phyloP scores from a whole-genome alignment of 2,329 filamentous ascomycete species.

The Aureobasidium sp. region DNA sequence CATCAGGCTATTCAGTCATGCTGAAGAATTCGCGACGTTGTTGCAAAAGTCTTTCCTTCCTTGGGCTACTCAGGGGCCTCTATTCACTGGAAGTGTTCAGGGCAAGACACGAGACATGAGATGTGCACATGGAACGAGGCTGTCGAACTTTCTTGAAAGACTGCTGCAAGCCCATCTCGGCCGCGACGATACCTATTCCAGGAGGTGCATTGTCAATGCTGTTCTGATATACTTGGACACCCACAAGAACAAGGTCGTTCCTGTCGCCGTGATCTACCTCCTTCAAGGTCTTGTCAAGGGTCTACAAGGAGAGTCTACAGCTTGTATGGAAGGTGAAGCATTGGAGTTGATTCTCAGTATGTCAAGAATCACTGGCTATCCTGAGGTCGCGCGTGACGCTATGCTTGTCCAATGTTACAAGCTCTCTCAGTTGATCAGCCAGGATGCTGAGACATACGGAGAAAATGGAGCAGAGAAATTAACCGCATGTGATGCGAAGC shows the following conservation, averaged over 20 bases:
- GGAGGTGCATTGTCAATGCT: constrained; percentile 18
- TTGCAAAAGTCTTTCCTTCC: constrained; percentile 34
- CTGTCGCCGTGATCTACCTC: constrained; percentile 33
- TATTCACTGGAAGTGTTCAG: constrained; percentile 33
- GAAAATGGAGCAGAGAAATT: background rate
- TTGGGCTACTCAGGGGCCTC: constrained; percentile 37
- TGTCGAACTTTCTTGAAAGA: constrained; percentile 28
- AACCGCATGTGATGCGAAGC: background rate
- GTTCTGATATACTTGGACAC: constrained; percentile 27
- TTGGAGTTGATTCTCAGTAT: constrained; percentile 28
- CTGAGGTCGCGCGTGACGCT: constrained; percentile 35
- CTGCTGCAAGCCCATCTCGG: constrained; percentile 20
- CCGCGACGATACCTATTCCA: constrained; percentile 12
- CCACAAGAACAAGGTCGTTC: constrained; percentile 16
- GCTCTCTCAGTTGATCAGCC: constrained; percentile 18
- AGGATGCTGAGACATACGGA: background rate
- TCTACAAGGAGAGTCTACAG: constrained; percentile 14
- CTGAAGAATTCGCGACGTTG: constrained; percentile 25
- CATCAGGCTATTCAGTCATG: constrained; percentile 16
- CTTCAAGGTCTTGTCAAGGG: constrained; percentile 34
- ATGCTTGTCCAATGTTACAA: background rate
- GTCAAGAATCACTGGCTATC: constrained; percentile 29
- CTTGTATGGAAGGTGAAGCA: constrained; percentile 19
- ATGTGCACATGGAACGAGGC: constrained; percentile 33
- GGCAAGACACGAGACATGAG: constrained; percentile 21